phyloP scores from a whole-genome alignment of 1,284 basidiomycete genomes.

The Chondrostereum purpureum region DNA sequence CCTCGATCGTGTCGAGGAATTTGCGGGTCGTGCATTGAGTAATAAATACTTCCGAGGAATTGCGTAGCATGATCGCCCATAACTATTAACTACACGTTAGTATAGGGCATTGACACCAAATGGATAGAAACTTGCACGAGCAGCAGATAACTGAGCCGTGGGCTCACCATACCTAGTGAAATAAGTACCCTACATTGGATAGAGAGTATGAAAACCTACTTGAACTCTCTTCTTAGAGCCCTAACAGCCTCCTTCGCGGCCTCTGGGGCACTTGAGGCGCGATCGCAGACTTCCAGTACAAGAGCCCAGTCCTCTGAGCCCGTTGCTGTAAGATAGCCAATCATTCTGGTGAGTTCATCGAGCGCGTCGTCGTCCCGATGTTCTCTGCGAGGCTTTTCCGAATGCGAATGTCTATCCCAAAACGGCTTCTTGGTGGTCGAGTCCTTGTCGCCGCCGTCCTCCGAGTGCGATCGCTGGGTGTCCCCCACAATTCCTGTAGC shows the following conservation, averaged over 20 bases:
- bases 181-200: constrained; percentile 2
- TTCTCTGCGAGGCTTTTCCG: constrained; percentile 16
- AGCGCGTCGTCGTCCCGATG: constrained; percentile 35
- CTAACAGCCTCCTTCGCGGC: constrained; percentile 72
- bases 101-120: constrained; percentile 3
- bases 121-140: constrained; percentile 42
- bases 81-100: constrained; percentile 34
- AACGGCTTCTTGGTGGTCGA: constrained; percentile 18
- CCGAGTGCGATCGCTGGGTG: constrained; percentile 17
- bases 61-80: constrained; percentile 81
- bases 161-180: constrained; percentile 58
- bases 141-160: constrained; percentile 63
- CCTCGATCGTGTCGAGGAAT: constrained; percentile 69
- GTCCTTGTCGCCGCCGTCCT: constrained; percentile 17
- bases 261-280: constrained; percentile 56
- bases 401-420: constrained; percentile 11
- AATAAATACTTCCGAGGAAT: constrained; percentile 60
- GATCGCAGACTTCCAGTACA: constrained; percentile 72
- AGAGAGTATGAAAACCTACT: constrained; percentile 34
- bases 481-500: constrained; percentile 5
- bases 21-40: constrained; percentile 66
- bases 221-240: constrained; percentile 70
- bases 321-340: constrained; percentile 73
- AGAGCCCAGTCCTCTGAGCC: constrained; percentile 73
- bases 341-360: constrained; percentile 60